These are phyloP conservation scores for Begonia peltatifolia DNA, from an alignment of 306 rosid species.

Conservation along the genomic window DNA sequence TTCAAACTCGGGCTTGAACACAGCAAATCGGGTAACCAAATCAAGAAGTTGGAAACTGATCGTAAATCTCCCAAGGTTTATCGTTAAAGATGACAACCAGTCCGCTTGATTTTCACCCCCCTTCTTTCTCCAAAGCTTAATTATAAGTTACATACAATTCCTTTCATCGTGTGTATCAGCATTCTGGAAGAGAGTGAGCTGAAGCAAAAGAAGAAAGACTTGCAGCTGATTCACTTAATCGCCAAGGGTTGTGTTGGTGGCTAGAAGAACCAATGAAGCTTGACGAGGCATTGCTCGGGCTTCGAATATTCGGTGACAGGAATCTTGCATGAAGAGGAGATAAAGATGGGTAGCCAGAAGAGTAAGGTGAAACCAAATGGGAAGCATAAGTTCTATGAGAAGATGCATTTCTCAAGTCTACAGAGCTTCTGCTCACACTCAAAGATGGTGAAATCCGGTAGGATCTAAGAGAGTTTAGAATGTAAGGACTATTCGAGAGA, in stretches of 20 bases:
- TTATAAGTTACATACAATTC: no score
- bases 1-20: no score
- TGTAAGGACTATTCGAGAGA: constrained; percentile 46
- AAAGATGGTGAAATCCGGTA: constrained; percentile 48
- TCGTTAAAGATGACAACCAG: no score
- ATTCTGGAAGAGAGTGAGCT: constrained; percentile 74
- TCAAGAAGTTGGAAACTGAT: no score
- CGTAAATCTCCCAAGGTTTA: no score
- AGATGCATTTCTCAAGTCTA: constrained; percentile 66
- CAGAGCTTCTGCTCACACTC: constrained; percentile 57
- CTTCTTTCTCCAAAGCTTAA: no score
- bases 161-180: constrained; percentile 20
- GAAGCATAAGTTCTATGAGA: constrained; percentile 85
- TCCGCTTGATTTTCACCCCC: no score
- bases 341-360: constrained; percentile 64
- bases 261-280: constrained; percentile 65
- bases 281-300: constrained; percentile 67
- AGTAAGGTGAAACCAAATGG: constrained; percentile 51
- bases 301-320: constrained; percentile 51
- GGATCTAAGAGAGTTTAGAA: constrained; percentile 64
- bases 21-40: no score
- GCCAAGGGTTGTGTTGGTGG: constrained; percentile 63
- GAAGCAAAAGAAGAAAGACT: constrained; percentile 88
- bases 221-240: constrained; percentile 68
- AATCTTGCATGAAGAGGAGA: constrained; percentile 70